phyloP scores from a whole-genome alignment of 139 green algal species.

The Coccomyxa sp. region DNA sequence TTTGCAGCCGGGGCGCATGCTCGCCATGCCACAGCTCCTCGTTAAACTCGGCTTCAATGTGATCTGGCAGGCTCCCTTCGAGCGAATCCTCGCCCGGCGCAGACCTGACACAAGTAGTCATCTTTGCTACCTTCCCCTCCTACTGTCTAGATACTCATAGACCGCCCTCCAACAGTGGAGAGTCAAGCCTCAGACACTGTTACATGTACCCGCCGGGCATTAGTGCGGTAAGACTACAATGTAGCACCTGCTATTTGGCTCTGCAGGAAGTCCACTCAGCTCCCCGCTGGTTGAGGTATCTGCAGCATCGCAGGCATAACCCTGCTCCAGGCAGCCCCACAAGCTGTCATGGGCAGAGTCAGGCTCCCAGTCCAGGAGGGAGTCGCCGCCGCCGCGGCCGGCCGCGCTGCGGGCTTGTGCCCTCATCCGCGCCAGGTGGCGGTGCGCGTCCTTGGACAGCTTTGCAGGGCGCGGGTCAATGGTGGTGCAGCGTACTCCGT shows the following conservation, averaged over 20 bases:
- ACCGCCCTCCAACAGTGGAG: too few species aligned
- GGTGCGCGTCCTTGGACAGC: background rate
- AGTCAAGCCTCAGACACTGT: too few species aligned
- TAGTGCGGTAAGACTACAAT: too few species aligned
- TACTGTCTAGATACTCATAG: too few species aligned
- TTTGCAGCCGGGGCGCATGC: background rate
- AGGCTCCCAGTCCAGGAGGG: too few species aligned
- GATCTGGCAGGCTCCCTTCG: background rate
- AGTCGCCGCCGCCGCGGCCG: too few species aligned
- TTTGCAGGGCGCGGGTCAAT: background rate
- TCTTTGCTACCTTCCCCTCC: too few species aligned
- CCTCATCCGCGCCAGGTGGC: background rate
- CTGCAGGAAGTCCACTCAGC: background rate
- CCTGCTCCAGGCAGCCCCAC: background rate
- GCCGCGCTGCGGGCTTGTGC: background rate
- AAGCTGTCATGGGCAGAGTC: background rate
- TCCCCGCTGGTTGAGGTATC: too few species aligned
- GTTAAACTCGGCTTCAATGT: background rate
- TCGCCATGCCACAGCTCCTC: background rate
- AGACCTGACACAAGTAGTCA: too few species aligned
- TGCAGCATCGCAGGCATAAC: too few species aligned
- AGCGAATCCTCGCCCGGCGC: too few species aligned
- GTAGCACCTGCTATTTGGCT: background rate
- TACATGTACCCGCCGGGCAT: too few species aligned
- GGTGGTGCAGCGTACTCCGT: background rate